Evolutionary conservation across 2,329 filamentous ascomycete genomes (phyloP), one percentile per base, ranked within the genome.

Genomic region (Alternaria sp.): DNA sequence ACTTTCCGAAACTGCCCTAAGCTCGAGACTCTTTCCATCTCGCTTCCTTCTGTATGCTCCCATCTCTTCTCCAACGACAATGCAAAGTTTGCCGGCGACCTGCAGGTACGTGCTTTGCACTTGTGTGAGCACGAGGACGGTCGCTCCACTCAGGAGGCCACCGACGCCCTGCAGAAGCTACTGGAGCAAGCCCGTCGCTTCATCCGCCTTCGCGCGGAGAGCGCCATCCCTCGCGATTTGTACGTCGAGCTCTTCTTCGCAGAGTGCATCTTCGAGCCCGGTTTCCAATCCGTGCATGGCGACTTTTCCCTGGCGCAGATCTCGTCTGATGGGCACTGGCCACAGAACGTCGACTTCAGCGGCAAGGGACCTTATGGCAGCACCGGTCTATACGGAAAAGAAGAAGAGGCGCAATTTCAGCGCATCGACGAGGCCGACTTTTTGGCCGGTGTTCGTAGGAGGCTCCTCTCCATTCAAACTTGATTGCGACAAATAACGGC

Each of bases 191-290:
- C 81, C 12, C 81, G 83, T 40, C 59, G 57, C 7, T 77, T 85
- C 30, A 80, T 83, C 46, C 65, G 68, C 16, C 70, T 73, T 5
- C 80, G 80, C 28, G 74, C 76, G 4, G 75, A 78, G 12, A 76
- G 77, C 59, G 69, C 74, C 25, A 71, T 78, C 32, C 78, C 78
- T 8, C 71, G 66, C 28, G 74, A 80, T 27, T 77, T 85, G 2
- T 79, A 79, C 56, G 75, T 84, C 48, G 82, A 85, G 65, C 72
- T 85, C 28, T 85, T 85, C 78, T 84, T 84, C 67, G 81, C 81
- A 2, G 82, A 83, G 60, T 82, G 80, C 73, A 84, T 85, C 65
- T 85, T 85, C 69, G 81, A 84, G 59, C 82, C 82, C 0, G 78
- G 78, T 48, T 78, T 79, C 62, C 67, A 73, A 16, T 69, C 81